Percentiles rank a stretch among this genome's conserved stretches.
Conservation (phyloP, 2,329 filamentous ascomycete genomes). For the Exserohilum rostratum region DNA sequence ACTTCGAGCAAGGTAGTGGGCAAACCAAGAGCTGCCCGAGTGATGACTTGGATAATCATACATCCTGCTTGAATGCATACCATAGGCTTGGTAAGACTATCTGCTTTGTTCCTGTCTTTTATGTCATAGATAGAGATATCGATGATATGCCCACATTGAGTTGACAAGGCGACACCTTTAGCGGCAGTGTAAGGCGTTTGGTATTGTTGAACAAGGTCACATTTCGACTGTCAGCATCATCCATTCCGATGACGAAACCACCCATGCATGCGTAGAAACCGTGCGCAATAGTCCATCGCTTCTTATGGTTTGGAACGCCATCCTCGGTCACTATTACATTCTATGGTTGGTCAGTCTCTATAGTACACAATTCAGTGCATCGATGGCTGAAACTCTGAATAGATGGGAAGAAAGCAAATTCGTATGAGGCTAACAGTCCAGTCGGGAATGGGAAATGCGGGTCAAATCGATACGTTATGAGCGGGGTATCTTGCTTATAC, state of each 20-base stretch:
- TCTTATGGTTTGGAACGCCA: neutral
- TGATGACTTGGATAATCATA: constrained; percentile 34
- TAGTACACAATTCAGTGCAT: neutral
- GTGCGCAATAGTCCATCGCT: constrained; percentile 19
- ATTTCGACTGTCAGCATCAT: neutral
- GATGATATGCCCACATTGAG: neutral
- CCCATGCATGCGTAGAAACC: constrained; percentile 23
- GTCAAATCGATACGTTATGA: neutral
- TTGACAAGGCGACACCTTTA: constrained; percentile 4
- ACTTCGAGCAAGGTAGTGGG: constrained; percentile 62
- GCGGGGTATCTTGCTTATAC: neutral
- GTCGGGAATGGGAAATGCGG: neutral
- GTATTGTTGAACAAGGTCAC: neutral
- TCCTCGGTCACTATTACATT: neutral
- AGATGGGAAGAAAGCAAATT: neutral
- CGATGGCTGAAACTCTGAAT: neutral
- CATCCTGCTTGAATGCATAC: constrained; percentile 34
- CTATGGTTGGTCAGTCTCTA: neutral
- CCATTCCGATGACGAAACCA: constrained; percentile 22
- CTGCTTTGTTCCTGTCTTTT: constrained; percentile 27
- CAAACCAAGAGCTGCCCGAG: constrained; percentile 16
- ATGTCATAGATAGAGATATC: constrained; percentile 16
- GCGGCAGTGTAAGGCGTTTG: neutral
- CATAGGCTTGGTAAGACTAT: constrained; percentile 25
- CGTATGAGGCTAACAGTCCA: neutral